Evolutionary conservation across 2,329 filamentous ascomycete species (phyloP), one percentile per base, ranked within the genome.

Genomic region (Calonectria honghensis): DNA sequence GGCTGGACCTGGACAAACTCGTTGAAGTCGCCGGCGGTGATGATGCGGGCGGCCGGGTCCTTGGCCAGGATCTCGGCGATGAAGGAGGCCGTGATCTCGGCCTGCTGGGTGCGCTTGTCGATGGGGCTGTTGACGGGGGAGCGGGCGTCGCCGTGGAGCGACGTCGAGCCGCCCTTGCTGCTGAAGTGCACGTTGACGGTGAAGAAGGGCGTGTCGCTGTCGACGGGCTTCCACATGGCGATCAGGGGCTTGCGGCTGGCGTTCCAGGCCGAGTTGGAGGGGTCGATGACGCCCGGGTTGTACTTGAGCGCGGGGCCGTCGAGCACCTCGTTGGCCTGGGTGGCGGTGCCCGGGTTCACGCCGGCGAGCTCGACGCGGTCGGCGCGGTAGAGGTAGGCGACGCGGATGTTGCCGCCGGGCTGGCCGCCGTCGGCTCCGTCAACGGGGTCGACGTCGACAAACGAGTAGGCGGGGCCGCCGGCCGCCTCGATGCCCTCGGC

Each of bases 101-200:
- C 89, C 82, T 95, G 93, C 35, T 84, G 81, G 1, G 85, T 84
- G 29, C 93, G 87, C 77, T 90, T 87, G 18, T 88, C 88, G 1
- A 94, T 88, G 10, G 89, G 93, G 11, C 89, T 89, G 82, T 95
- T 95, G 13, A 93, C 86, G 0, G 93, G 93, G 1, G 93, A 91
- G 11, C 93, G 87, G 0, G 89, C 85, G 79, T 95, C 93, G 10
- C 93, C 93, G 75, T 94, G 90, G 13, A 94, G 84, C 10, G 90
- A 89, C 7, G 91, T 90, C 29, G 91, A 90, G 48, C 93, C 93
- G 35, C 92, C 92, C 85, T 95, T 95, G 79, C 89, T 91, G 0
- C 88, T 88, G 79, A 91, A 91, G 85, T 95, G 93, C 50, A 94
- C 91, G 80, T 95, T 94, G 75, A 95, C 87, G 3, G 93, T 94